These are phyloP conservation scores for Alternaria infectoria DNA, from an alignment of 2,329 filamentous ascomycete genomes.

Conservation along the genomic window DNA sequence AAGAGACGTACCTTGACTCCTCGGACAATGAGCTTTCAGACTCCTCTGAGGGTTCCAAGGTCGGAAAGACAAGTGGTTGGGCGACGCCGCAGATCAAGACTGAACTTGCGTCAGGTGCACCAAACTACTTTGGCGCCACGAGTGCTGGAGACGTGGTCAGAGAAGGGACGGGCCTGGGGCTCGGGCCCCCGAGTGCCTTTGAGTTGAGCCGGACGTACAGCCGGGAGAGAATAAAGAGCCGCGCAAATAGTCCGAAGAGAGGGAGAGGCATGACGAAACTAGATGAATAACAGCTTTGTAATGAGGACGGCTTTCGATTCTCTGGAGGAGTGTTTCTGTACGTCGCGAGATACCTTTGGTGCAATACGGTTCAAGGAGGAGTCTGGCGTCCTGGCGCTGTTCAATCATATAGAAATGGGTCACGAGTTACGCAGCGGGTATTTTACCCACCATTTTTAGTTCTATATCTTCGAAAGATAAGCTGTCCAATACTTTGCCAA, in stretches of 20 bases:
- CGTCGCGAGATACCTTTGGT: neutral
- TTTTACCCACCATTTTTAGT: neutral
- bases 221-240: constrained; percentile 72
- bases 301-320: neutral
- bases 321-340: neutral
- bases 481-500: neutral
- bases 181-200: constrained; percentile 34
- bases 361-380: neutral
- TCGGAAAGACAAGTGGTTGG: constrained; percentile 69
- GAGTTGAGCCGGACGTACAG: constrained; percentile 83
- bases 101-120: constrained; percentile 15
- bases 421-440: neutral
- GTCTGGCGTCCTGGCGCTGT: neutral
- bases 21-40: constrained; percentile 68
- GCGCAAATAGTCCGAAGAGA: constrained; percentile 57
- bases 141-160: constrained; percentile 26
- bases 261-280: constrained; percentile 22
- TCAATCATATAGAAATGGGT: neutral
- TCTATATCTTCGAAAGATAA: neutral
- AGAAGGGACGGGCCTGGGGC: constrained; percentile 43
- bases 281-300: constrained; percentile 21
- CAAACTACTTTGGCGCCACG: constrained; percentile 27
- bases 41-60: constrained; percentile 61
- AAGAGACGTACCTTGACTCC: constrained; percentile 54
- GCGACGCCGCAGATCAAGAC: constrained; percentile 68